Percentiles rank a stretch among this genome's conserved stretches.
Evolutionary conservation across 2,329 filamentous ascomycete genomes (phyloP).

Genomic region (Zopfia rhizophila): DNA sequence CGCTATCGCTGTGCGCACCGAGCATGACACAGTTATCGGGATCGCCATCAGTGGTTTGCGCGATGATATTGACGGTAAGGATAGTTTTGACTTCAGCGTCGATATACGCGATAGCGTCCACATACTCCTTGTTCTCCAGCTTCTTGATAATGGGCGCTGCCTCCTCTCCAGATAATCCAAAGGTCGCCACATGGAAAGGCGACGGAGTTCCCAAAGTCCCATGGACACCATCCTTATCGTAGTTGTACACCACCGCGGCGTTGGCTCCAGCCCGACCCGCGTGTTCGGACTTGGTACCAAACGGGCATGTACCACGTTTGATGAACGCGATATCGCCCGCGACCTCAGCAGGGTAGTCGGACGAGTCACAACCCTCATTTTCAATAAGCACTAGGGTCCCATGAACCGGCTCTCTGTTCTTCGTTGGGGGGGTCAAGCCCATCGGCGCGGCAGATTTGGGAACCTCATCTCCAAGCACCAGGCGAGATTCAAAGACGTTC

Average conservation of each 20-base stretch:
- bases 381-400: constrained; percentile 46
- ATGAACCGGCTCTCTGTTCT: constrained; percentile 49
- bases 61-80: constrained; percentile 58
- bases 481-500: constrained; percentile 48
- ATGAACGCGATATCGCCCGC: constrained; percentile 77
- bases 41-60: constrained; percentile 51
- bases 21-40: constrained; percentile 54
- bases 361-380: constrained; percentile 45
- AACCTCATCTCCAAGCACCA: constrained; percentile 46
- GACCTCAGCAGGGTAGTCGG: constrained; percentile 71
- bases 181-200: constrained; percentile 71
- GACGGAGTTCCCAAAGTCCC: constrained; percentile 76
- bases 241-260: constrained; percentile 81
- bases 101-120: constrained; percentile 58
- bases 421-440: constrained; percentile 49
- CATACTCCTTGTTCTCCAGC: constrained; percentile 61
- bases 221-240: constrained; percentile 66
- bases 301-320: constrained; percentile 75
- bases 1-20: constrained; percentile 54
- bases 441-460: constrained; percentile 48
- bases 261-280: constrained; percentile 77
- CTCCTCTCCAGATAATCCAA: constrained; percentile 72
- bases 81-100: constrained; percentile 61
- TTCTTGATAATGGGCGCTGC: constrained; percentile 64
- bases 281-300: constrained; percentile 75